phyloP scores from a whole-genome alignment of 2,329 filamentous ascomycete genomes.

The Nemania sp. region DNA sequence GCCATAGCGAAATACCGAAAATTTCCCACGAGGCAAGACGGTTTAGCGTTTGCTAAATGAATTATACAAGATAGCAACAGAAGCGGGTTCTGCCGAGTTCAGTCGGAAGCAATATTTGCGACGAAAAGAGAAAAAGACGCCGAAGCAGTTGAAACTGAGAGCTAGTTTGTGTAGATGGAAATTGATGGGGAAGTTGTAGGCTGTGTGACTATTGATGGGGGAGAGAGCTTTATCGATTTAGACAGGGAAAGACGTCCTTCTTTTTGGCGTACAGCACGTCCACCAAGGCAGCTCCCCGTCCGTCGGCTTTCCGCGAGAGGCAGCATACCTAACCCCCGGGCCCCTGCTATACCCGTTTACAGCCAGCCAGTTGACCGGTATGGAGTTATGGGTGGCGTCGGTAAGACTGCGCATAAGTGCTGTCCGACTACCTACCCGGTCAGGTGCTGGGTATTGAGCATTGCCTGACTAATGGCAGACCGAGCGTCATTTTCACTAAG shows the following conservation, averaged over 20 bases:
- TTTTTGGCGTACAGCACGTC: slow-evolving; percentile 3
- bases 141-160: background rate
- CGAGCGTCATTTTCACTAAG: background rate
- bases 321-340: no score
- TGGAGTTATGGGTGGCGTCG: slow-evolving; percentile 33
- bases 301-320: slow-evolving; percentile 12
- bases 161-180: slow-evolving; percentile 1
- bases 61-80: background rate
- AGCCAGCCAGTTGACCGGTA: slow-evolving; percentile 18
- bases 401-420: slow-evolving; percentile 15
- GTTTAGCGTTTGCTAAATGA: background rate
- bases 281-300: slow-evolving; percentile 12
- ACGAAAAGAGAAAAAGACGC: background rate
- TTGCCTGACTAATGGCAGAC: background rate
- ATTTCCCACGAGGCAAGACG: background rate
- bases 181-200: background rate
- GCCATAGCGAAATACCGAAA: slow-evolving; percentile 47
- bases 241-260: background rate
- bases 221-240: background rate
- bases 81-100: background rate
- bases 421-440: slow-evolving; percentile 1
- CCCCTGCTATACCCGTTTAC: slow-evolving; percentile 27
- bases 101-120: background rate
- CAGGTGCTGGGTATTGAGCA: background rate
- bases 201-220: background rate